Conservation (phyloP, 371 early-diverging fungal species). For the Syncephalastrum contaminatum region DNA sequence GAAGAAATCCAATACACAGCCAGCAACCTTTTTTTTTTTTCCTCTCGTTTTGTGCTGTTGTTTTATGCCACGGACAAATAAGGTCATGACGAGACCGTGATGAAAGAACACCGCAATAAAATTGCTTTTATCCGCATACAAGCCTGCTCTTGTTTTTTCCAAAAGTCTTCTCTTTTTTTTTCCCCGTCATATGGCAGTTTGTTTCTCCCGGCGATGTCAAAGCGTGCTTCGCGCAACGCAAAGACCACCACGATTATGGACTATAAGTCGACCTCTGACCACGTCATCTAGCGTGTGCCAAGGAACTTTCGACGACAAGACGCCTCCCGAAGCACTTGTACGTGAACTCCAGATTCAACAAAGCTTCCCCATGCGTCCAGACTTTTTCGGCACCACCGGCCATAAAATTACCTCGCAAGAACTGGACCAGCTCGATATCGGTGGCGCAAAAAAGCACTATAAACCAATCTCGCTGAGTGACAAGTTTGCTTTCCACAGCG, state of each 20-base stretch:
- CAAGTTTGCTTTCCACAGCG: slow-evolving; percentile 57
- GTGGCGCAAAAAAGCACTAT: slow-evolving; percentile 51
- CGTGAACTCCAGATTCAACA: not conserved
- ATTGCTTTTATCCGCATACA: not conserved
- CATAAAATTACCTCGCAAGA: slow-evolving; percentile 39
- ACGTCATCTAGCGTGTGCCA: no score
- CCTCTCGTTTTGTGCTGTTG: not conserved
- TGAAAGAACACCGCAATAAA: no score
- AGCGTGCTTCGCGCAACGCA: not conserved
- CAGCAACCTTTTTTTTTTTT: not conserved
- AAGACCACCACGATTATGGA: not conserved
- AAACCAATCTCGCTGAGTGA: slow-evolving; percentile 54
- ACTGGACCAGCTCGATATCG: slow-evolving; percentile 59
- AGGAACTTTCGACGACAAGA: not conserved
- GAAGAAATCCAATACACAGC: not conserved
- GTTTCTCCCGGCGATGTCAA: no score
- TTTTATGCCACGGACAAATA: slow-evolving; percentile 2
- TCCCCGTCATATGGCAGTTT: no score
- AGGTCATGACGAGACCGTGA: no score
- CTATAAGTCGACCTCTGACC: no score
- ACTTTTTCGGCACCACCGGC: slow-evolving; percentile 10
- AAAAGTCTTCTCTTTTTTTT: no score
- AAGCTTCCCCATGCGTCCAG: slow-evolving; percentile 6
- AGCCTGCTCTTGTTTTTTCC: no score
- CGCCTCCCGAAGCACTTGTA: not conserved